phyloP scores from a whole-genome alignment of 495 filamentous ascomycete genomes.

The Trichocladium antarcticum region DNA sequence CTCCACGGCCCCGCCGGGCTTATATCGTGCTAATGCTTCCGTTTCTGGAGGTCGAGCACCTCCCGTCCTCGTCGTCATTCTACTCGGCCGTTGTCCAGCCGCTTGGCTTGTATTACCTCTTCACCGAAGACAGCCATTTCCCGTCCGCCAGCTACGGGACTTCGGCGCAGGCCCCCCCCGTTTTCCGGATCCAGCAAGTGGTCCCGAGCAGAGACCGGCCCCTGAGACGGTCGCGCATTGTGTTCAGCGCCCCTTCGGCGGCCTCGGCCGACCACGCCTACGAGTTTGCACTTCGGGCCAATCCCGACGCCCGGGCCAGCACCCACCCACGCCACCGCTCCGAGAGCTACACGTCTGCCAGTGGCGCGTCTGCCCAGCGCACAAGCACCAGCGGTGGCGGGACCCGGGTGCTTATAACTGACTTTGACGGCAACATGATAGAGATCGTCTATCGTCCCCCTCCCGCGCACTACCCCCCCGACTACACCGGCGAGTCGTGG shows the following conservation, averaged over 20 bases:
- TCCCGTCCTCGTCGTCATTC: slow-evolving; percentile 68
- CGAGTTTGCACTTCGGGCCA: slow-evolving; percentile 31
- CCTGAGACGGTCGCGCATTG: slow-evolving; percentile 28
- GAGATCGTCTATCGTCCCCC: slow-evolving; percentile 35
- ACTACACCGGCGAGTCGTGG: slow-evolving; percentile 27
- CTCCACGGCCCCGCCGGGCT: slow-evolving; percentile 14
- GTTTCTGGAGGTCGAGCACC: slow-evolving; percentile 53
- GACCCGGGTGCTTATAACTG: slow-evolving; percentile 28
- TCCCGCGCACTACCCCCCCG: slow-evolving; percentile 19
- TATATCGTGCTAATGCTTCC: slow-evolving; percentile 29
- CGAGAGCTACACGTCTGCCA: slow-evolving; percentile 9
- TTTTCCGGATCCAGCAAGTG: slow-evolving; percentile 35
- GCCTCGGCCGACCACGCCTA: slow-evolving; percentile 36
- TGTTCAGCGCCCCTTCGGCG: slow-evolving; percentile 32
- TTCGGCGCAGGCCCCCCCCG: slow-evolving; percentile 12
- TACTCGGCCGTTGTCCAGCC: slow-evolving; percentile 67
- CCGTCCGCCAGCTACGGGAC: slow-evolving; percentile 26
- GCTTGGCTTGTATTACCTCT: slow-evolving; percentile 60
- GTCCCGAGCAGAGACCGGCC: slow-evolving; percentile 17
- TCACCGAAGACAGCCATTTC: slow-evolving; percentile 27
- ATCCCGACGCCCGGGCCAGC: slow-evolving; percentile 24
- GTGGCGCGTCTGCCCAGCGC: slow-evolving; percentile 15
- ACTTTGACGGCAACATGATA: slow-evolving; percentile 45
- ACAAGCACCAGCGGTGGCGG: slow-evolving; percentile 18
- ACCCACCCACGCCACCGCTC: slow-evolving; percentile 13